phyloP scores from a whole-genome alignment of 805 yeast genomes.

The Pichia manshurica region DNA sequence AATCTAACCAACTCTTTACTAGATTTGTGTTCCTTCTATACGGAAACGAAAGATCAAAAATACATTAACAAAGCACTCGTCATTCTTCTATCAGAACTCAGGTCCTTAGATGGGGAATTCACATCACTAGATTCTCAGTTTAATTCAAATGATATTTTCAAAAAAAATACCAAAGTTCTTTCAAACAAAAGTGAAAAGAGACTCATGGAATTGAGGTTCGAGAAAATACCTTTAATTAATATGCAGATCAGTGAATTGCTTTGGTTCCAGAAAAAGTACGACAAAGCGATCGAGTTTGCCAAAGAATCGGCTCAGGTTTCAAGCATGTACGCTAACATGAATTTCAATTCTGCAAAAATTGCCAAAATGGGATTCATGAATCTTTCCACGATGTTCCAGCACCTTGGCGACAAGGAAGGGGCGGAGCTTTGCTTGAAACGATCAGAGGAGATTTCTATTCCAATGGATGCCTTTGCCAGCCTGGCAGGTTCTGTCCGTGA shows the following conservation, averaged over 20 bases:
- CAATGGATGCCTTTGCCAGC: slow-evolving; percentile 25
- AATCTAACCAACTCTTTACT: slow-evolving; percentile 25
- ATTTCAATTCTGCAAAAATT: slow-evolving; percentile 34
- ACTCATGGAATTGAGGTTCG: slow-evolving; percentile 23
- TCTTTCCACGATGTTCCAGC: slow-evolving; percentile 30
- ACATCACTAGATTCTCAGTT: slow-evolving; percentile 14
- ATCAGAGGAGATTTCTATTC: slow-evolving; percentile 27
- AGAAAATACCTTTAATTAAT: slow-evolving; percentile 34
- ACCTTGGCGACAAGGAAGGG: slow-evolving; percentile 26
- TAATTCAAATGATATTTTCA: slow-evolving; percentile 16
- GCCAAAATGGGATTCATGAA: slow-evolving; percentile 34
- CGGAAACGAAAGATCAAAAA: slow-evolving; percentile 20
- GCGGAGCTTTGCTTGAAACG: slow-evolving; percentile 23
- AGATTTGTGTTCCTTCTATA: slow-evolving; percentile 28
- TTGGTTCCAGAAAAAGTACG: slow-evolving; percentile 31
- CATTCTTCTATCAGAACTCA: slow-evolving; percentile 31
- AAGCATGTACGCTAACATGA: slow-evolving; percentile 27
- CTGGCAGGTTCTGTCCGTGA: slow-evolving; percentile 25
- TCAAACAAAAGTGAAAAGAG: slow-evolving; percentile 19
- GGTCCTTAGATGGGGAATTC: slow-evolving; percentile 28
- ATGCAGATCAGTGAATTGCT: slow-evolving; percentile 39
- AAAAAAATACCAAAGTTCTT: slow-evolving; percentile 10
- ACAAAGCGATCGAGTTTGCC: slow-evolving; percentile 37
- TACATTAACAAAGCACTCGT: slow-evolving; percentile 28
- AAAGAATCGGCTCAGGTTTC: slow-evolving; percentile 34